A percentile compares a stretch with the other conserved stretches of the same genome.
Conservation (phyloP, 352 stramenopile species). For the Globisporangium paddicum region DNA sequence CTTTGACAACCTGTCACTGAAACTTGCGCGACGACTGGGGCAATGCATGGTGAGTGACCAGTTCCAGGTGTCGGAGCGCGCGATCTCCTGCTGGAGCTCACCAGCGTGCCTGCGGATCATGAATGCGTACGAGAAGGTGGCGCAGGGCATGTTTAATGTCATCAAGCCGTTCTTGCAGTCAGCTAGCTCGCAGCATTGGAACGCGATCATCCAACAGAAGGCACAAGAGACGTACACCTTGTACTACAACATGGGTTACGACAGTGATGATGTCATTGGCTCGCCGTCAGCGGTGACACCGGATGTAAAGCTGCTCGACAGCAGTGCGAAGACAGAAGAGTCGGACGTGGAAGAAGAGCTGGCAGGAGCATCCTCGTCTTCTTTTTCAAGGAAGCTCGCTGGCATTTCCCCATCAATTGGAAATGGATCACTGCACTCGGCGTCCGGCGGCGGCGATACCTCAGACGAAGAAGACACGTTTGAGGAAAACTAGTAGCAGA, state of each 20-base stretch:
- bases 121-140: slow-evolving; percentile 88
- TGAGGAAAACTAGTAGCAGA: slow-evolving; percentile 11
- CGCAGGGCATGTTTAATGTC: slow-evolving; percentile 77
- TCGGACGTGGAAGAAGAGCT: slow-evolving; percentile 44
- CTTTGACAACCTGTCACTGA: slow-evolving; percentile 59
- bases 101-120: slow-evolving; percentile 80
- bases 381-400: not conserved
- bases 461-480: slow-evolving; percentile 19
- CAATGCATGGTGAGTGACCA: slow-evolving; percentile 80
- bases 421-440: not conserved
- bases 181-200: slow-evolving; percentile 66
- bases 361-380: not conserved
- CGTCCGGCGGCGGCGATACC: slow-evolving; percentile 4
- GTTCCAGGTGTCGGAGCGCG: slow-evolving; percentile 82
- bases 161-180: slow-evolving; percentile 68
- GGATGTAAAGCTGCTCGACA: slow-evolving; percentile 42
- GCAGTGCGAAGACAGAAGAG: slow-evolving; percentile 51
- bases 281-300: slow-evolving; percentile 7
- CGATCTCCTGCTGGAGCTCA: slow-evolving; percentile 81
- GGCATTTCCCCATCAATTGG: slow-evolving; percentile 2
- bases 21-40: slow-evolving; percentile 58
- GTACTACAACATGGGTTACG: slow-evolving; percentile 90
- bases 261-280: slow-evolving; percentile 59
- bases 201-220: slow-evolving; percentile 82
- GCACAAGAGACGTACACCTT: slow-evolving; percentile 82